phyloP scores from a whole-genome alignment of 202 grass and related monocot genomes.

The Panicum virgatum region DNA sequence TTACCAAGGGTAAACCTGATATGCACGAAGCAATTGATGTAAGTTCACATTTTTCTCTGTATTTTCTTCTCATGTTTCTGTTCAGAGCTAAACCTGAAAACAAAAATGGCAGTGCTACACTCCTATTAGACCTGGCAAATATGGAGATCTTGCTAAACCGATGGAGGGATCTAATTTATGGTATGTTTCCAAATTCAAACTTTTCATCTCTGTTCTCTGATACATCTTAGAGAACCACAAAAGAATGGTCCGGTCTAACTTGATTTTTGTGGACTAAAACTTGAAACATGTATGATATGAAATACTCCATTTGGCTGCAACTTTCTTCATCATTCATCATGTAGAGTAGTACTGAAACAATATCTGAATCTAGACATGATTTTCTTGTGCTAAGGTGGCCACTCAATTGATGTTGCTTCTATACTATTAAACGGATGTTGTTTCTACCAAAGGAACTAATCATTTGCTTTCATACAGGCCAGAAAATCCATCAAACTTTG shows the following conservation, averaged over 20 bases:
- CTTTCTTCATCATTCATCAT: background rate
- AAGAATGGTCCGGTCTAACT: background rate
- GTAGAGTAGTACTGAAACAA: background rate
- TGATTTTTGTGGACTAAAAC: background rate
- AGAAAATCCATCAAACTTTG: conserved; percentile 78
- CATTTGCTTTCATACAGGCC: conserved; percentile 55
- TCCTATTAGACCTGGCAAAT: conserved; percentile 60
- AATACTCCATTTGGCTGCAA: background rate
- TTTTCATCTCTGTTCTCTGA: background rate
- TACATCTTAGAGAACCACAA: background rate
- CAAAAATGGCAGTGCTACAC: conserved; percentile 60
- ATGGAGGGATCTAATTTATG: conserved; percentile 84
- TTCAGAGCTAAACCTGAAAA: conserved; percentile 19
- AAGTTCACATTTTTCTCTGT: conserved; percentile 40
- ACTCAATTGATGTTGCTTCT: background rate
- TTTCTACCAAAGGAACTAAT: background rate
- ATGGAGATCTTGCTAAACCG: conserved; percentile 67
- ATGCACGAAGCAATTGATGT: conserved; percentile 98
- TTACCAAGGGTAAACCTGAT: conserved; percentile 87
- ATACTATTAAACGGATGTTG: background rate
- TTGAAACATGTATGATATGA: background rate
- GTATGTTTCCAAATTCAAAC: conserved; percentile 53
- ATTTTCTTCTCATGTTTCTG: conserved; percentile 9
- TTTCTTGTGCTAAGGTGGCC: background rate
- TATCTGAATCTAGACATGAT: background rate